Conservation (phyloP, 345 rosid genomes). For the Linum tenue region DNA sequence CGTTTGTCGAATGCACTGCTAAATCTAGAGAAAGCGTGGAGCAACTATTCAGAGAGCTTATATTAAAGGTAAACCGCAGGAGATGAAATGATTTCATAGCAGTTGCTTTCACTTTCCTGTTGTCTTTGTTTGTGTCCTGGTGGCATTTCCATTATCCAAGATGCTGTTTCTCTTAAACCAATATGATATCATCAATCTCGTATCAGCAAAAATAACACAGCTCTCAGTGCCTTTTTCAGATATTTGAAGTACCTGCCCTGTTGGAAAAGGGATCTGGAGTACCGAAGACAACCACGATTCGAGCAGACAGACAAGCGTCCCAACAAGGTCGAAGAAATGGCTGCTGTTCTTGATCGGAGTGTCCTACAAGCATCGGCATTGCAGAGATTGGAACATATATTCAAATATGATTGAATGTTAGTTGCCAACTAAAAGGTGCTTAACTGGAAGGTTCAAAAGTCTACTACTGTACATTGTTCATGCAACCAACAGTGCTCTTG, state of each 20-base stretch:
- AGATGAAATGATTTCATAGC: background rate
- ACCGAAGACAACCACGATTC: conserved; percentile 35
- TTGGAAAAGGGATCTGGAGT: conserved; percentile 63
- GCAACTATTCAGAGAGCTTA: conserved; percentile 65
- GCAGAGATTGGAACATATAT: background rate
- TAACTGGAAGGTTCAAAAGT: background rate
- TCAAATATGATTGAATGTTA: background rate
- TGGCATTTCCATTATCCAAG: background rate
- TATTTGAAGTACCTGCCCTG: conserved; percentile 66
- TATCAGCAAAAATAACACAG: background rate
- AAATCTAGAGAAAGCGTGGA: conserved; percentile 58
- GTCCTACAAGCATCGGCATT: background rate
- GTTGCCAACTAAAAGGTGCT: background rate
- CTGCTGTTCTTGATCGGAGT: conserved; percentile 41
- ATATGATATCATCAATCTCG: too few species aligned
- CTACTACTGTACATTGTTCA: background rate
- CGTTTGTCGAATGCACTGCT: conserved; percentile 82
- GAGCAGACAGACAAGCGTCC: conserved; percentile 35
- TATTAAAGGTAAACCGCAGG: conserved; percentile 39
- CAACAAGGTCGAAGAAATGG: conserved; percentile 22
- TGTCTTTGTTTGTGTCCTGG: background rate
- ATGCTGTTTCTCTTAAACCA: background rate
- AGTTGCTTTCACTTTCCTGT: background rate
- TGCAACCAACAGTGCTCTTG: too few species aligned
- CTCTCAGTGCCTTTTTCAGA: conserved; percentile 27